A percentile compares a stretch with the other conserved stretches of the same genome.
These are phyloP conservation scores for Rhizoclosmatium globosum DNA, from an alignment of 192 early-diverging fungal genomes.

Conservation along the genomic window DNA sequence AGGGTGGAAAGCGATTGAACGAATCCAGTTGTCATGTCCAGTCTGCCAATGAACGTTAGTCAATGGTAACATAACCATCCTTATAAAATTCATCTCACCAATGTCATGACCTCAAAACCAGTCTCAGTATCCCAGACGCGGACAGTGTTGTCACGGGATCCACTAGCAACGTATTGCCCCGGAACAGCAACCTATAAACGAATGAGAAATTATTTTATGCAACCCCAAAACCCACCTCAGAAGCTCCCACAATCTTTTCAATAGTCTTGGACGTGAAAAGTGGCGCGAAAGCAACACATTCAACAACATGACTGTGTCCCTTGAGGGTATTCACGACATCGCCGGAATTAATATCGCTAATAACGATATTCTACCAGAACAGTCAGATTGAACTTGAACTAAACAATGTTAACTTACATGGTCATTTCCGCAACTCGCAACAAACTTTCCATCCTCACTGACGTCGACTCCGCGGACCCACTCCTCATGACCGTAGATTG, in stretches of 20 bases:
- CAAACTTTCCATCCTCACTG: constrained; percentile 72
- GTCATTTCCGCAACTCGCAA: constrained; percentile 86
- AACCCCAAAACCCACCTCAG: neutral
- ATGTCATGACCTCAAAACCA: constrained; percentile 75
- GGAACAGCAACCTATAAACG: constrained; percentile 53
- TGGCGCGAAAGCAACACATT: constrained; percentile 89
- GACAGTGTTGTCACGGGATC: constrained; percentile 90
- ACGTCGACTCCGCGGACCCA: constrained; percentile 86
- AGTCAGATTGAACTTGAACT: neutral
- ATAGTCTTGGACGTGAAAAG: constrained; percentile 61
- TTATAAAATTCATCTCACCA: constrained; percentile 60
- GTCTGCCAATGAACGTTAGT: constrained; percentile 47
- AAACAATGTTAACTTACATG: constrained; percentile 60
- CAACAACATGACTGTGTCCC: constrained; percentile 96
- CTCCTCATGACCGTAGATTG: constrained; percentile 80
- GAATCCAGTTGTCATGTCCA: constrained; percentile 95
- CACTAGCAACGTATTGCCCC: constrained; percentile 80
- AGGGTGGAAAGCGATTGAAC: constrained; percentile 84
- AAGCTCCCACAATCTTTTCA: constrained; percentile 69
- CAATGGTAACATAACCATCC: neutral
- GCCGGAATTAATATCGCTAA: constrained; percentile 81
- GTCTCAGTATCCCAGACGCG: constrained; percentile 82
- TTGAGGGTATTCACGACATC: constrained; percentile 81
- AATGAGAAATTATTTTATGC: neutral
- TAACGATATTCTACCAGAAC: constrained; percentile 70